A percentile compares a stretch with the other conserved stretches of the same genome.
Conservation (phyloP, 2,329 filamentous ascomycete genomes). For the Pyrenophora tritici-repentis region DNA sequence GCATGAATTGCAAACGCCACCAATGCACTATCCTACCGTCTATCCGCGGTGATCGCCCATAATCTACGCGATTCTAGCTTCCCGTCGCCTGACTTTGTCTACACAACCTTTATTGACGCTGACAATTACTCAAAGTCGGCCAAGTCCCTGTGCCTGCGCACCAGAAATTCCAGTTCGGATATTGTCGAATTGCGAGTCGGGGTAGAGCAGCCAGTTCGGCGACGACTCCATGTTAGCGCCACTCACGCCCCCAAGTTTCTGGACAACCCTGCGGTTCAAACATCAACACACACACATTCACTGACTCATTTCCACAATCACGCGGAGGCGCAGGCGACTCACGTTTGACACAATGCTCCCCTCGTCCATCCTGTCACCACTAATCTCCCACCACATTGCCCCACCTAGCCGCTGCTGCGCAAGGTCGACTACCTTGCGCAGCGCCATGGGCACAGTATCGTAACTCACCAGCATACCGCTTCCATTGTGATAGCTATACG, state of each 20-base stretch:
- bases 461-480: constrained; percentile 76
- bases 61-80: constrained; percentile 3
- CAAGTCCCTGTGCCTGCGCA: background rate
- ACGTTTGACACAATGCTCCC: constrained; percentile 64
- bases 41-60: background rate
- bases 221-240: constrained; percentile 53
- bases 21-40: constrained; percentile 8
- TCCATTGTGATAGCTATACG: constrained; percentile 73
- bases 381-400: constrained; percentile 97
- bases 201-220: constrained; percentile 55
- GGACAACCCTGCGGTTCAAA: constrained; percentile 38
- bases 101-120: background rate
- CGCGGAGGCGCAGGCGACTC: constrained; percentile 13
- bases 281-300: background rate
- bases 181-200: constrained; percentile 60
- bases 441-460: constrained; percentile 68
- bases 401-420: constrained; percentile 72
- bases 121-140: background rate
- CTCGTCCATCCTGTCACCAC: constrained; percentile 69
- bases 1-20: constrained; percentile 23
- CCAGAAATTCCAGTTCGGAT: constrained; percentile 48
- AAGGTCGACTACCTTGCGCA: constrained; percentile 74
- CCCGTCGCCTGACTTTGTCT: background rate
- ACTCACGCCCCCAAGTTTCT: constrained; percentile 47
- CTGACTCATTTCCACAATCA: background rate